These are phyloP conservation scores for Podaxis sp. DNA, from an alignment of 768 basidiomycete species.

Conservation along the genomic window DNA sequence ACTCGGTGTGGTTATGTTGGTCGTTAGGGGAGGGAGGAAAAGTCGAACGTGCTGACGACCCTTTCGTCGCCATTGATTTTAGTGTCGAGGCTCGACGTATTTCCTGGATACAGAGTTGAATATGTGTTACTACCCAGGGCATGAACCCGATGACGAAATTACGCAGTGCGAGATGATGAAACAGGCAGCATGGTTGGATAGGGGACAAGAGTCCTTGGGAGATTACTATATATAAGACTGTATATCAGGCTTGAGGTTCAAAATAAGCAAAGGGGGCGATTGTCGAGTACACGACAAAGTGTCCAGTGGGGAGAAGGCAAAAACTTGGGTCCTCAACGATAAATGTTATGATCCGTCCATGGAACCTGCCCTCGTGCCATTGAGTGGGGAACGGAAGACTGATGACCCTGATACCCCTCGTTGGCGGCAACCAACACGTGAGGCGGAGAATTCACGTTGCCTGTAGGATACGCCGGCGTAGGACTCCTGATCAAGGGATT, in stretches of 20 bases:
- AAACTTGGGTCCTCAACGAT: not conserved
- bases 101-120: not conserved
- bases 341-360: not conserved
- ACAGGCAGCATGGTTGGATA: not conserved
- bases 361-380: not conserved
- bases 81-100: not conserved
- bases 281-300: not conserved
- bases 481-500: constrained; percentile 1
- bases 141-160: not conserved
- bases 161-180: not conserved
- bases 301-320: not conserved
- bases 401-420: not conserved
- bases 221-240: not conserved
- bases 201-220: too few species aligned
- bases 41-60: not conserved
- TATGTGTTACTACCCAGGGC: not conserved
- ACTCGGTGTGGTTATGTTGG: not conserved
- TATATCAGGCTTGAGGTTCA: not conserved
- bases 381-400: not conserved
- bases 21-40: not conserved
- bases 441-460: not conserved
- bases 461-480: constrained; percentile 2
- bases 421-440: constrained; percentile 1
- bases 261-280: not conserved
- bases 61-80: not conserved